Base-by-base conservation (phyloP, 1,284 basidiomycete genomes). In the Cystobasidium slooffiae region DNA sequence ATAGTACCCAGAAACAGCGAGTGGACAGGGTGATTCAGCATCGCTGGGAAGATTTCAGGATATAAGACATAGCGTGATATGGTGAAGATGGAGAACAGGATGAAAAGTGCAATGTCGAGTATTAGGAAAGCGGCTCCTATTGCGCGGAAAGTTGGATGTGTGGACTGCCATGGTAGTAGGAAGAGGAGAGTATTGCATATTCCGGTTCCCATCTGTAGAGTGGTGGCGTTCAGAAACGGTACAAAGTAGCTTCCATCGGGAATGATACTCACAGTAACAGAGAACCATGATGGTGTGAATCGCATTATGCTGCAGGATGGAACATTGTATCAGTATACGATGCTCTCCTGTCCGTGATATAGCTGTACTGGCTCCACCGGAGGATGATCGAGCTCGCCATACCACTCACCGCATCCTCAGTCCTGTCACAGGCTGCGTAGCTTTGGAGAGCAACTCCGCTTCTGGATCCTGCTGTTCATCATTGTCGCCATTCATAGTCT, bases 151-250 rank as follows among this genome's bases (percentile, higher is more conserved):
- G 72, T 75, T 22, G 78, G 31, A 41, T 80, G 79, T 6, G 77
- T 65, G 3, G 64, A 51, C n/a, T 61, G n/a, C 76, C 76, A 80
- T 0, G 79, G 79, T 3, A 80, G 43, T 22, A 77, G 73, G 41
- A 77, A 79, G 22, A 79, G 75, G 43, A 80, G 72, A 6, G 67
- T 75, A 73, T 77, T 78, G 76, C 77, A 75, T 62, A 80, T 80
- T 24, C 79, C 78, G 6, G 78, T 79, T 18, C 79, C 79, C 79
- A 78, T 74, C 47, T 37, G 9, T 49, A 68, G 16, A n/a, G 18
- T n/a, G 16, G 20, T n/a, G n/a, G n/a, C 49, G 18, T 47, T 8
- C 43, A 12, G 31, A 18, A 44, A 52, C 68, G 51, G 46, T 22
- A 7, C 39, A 4, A 51, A 16, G 22, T n/a, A 14, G 51, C 8